phyloP scores from a whole-genome alignment of 495 filamentous ascomycete genomes.

The Xylaria palmicola region DNA sequence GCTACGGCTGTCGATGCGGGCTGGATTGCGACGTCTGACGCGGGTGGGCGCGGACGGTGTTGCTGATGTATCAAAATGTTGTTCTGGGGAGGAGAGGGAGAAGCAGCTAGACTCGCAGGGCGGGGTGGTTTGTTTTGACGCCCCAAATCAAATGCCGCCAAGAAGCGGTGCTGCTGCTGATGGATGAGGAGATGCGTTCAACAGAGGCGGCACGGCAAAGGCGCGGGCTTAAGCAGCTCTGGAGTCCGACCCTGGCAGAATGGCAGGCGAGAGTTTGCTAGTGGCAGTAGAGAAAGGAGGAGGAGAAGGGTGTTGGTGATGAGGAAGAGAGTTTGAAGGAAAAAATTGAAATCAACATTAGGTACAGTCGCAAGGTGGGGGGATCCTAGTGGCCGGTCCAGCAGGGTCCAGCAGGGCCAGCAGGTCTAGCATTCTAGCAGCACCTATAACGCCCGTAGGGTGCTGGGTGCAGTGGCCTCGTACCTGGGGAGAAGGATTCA shows the following conservation, averaged over 20 bases:
- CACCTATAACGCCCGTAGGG: too few species aligned
- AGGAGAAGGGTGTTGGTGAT: background rate
- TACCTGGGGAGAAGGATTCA: conserved; percentile 18
- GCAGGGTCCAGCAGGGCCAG: too few species aligned
- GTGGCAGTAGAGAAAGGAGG: background rate
- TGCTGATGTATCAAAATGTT: conserved; percentile 11
- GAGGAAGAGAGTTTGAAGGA: background rate
- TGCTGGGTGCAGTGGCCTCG: background rate
- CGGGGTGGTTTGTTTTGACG: conserved; percentile 38
- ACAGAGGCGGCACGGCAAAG: too few species aligned
- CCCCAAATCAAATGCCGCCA: conserved; percentile 19
- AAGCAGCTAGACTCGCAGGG: conserved; percentile 32
- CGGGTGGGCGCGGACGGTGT: too few species aligned
- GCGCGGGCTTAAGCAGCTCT: too few species aligned
- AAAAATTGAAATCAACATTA: conserved; percentile 1
- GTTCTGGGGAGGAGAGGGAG: conserved; percentile 34
- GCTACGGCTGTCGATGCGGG: conserved; percentile 25
- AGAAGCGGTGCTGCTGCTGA: conserved; percentile 21
- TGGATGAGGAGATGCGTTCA: background rate
- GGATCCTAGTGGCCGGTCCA: background rate
- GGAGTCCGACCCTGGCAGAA: too few species aligned
- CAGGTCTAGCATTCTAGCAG: too few species aligned
- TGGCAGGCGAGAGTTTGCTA: background rate
- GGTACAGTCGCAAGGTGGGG: background rate
- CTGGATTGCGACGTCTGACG: too few species aligned